Percentiles rank a stretch among this genome's conserved stretches.
These are phyloP conservation scores for Paraphaeosphaeria minitans DNA, from an alignment of 2,329 filamentous ascomycete genomes.

Conservation along the genomic window DNA sequence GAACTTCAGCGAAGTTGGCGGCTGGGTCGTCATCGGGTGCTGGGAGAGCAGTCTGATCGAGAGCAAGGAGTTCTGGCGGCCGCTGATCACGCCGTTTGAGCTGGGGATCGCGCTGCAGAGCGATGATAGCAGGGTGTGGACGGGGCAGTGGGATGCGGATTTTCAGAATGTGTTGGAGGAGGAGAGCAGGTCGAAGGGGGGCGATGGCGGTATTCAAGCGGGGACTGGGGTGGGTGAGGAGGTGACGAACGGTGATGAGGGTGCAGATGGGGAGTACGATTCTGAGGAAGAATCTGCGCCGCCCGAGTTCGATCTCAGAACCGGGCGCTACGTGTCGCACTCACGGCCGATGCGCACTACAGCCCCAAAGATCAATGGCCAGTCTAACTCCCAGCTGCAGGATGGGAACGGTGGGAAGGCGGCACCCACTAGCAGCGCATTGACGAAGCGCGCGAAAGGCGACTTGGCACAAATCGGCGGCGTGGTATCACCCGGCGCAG, in stretches of 20 bases:
- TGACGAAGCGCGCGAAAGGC: constrained; percentile 69
- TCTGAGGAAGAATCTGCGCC: constrained; percentile 72
- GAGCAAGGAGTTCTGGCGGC: constrained; percentile 84
- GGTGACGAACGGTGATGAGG: constrained; percentile 5
- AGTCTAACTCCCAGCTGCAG: constrained; percentile 3
- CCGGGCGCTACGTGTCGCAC: constrained; percentile 79
- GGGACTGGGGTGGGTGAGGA: constrained; percentile 14
- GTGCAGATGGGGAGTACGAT: constrained; percentile 61
- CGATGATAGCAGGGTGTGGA: constrained; percentile 82
- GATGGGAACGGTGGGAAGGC: constrained; percentile 13
- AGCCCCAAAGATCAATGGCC: constrained; percentile 6
- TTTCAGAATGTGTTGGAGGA: constrained; percentile 69
- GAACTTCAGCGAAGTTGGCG: constrained; percentile 93
- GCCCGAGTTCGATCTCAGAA: constrained; percentile 90
- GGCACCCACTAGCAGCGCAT: constrained; percentile 51
- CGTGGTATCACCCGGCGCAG: constrained; percentile 86
- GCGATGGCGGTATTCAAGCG: constrained; percentile 11
- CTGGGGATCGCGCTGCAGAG: constrained; percentile 75
- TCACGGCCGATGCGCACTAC: constrained; percentile 68
- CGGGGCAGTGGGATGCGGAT: constrained; percentile 84
- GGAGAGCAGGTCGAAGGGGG: constrained; percentile 15
- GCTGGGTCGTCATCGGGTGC: constrained; percentile 96
- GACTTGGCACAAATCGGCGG: constrained; percentile 84
- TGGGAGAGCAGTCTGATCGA: constrained; percentile 96
- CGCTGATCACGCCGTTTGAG: constrained; percentile 95